Conservation (phyloP, 169 alveolate genomes). For the Cystoisospora suis region DNA sequence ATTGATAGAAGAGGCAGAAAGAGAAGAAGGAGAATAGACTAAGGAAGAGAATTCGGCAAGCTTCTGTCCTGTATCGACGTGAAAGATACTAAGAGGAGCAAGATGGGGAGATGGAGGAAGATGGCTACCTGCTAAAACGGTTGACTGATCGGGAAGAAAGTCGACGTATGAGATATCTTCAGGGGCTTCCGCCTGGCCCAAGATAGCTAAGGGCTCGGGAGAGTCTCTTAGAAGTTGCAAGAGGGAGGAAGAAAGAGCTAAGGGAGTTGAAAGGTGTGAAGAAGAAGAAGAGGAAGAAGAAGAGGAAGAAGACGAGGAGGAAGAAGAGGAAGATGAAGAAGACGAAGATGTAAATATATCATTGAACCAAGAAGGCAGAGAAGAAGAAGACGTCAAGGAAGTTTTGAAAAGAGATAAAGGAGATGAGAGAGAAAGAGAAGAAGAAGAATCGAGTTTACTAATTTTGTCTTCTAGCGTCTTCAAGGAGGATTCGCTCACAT, state of each 20-base stretch:
- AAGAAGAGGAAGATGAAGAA: not conserved
- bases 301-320: not conserved
- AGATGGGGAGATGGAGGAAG: not conserved
- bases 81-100: constrained; percentile 2
- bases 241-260: not conserved
- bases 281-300: too few relatives aligned
- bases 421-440: not conserved
- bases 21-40: not conserved
- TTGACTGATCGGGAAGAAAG: not conserved
- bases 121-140: not conserved
- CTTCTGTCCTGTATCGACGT: not conserved
- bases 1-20: not conserved
- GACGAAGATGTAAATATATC: not conserved
- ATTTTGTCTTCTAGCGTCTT: not conserved
- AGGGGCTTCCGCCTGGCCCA: not conserved
- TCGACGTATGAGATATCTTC: not conserved
- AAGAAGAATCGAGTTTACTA: not conserved
- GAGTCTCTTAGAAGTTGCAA: not conserved
- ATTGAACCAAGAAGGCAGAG: not conserved
- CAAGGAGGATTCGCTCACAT: constrained; percentile 14
- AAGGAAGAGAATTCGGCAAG: not conserved
- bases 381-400: not conserved
- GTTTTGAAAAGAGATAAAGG: not conserved
- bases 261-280: too few relatives aligned
- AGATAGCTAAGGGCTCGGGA: constrained; percentile 6